Percentiles rank a stretch among this genome's conserved stretches.
phyloP scores from a whole-genome alignment of 2,329 filamentous ascomycete species.

The Exophiala sp. region DNA sequence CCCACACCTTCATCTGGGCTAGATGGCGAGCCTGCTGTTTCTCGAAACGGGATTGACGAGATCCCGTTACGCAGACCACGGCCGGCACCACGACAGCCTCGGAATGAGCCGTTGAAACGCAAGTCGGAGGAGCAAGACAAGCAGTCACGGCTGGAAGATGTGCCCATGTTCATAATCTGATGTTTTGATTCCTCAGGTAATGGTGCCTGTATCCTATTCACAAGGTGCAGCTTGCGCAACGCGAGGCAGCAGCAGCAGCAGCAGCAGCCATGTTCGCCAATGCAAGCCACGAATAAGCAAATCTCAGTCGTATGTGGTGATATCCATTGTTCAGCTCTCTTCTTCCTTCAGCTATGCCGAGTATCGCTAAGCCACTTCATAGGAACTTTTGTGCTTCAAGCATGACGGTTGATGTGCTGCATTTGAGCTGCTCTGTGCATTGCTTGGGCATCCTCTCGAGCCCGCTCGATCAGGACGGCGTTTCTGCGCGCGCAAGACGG shows the following conservation, averaged over 20 bases:
- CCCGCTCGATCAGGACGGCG: constrained; percentile 17
- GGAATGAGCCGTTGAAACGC: constrained; percentile 1
- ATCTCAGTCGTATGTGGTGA: not conserved
- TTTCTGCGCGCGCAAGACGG: constrained; percentile 3
- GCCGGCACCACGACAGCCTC: constrained; percentile 14
- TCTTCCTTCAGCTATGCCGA: constrained; percentile 2
- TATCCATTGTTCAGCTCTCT: not conserved
- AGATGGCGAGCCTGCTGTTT: constrained; percentile 1
- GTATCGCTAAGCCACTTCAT: not conserved
- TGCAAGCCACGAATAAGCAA: not conserved
- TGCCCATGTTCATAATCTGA: constrained; percentile 42
- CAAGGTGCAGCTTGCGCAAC: not conserved
- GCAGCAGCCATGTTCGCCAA: too few relatives aligned
- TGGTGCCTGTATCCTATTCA: not conserved
- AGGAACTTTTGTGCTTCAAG: not conserved
- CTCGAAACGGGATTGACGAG: not conserved
- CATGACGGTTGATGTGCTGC: not conserved
- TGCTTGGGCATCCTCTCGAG: constrained; percentile 19
- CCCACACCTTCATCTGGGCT: not conserved
- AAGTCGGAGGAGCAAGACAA: constrained; percentile 21
- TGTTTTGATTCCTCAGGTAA: constrained; percentile 2
- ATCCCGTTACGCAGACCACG: constrained; percentile 12
- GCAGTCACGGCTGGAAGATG: constrained; percentile 39
- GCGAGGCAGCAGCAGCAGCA: not conserved
- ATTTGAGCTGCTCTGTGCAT: constrained; percentile 16